These are phyloP conservation scores for Acanthamoeba castellanii DNA, from an alignment of 208 protist species.

Conservation along the genomic window DNA sequence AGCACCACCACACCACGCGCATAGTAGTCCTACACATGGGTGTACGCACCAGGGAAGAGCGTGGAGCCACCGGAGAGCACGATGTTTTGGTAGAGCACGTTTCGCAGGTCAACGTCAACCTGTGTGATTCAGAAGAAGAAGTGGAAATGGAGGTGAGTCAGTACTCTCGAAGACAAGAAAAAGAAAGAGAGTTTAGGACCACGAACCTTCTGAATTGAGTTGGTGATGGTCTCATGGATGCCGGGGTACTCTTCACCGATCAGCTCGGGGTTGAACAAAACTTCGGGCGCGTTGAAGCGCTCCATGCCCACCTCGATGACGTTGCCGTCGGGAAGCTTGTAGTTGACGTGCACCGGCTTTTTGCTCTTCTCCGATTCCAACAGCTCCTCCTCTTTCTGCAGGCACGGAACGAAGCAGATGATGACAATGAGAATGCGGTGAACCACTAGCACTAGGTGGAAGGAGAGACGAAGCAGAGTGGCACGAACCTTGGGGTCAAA, in stretches of 20 bases:
- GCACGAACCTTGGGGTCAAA: conserved; percentile 70
- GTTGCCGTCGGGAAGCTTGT: conserved; percentile 94
- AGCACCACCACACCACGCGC: background rate
- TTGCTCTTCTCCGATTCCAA: conserved; percentile 77
- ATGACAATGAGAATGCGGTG: background rate
- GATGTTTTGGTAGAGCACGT: conserved; percentile 96
- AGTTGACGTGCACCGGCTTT: conserved; percentile 87
- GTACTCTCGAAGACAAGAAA: background rate
- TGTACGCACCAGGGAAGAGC: conserved; percentile 94
- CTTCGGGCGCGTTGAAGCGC: conserved; percentile 89
- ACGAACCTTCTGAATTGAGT: conserved; percentile 88
- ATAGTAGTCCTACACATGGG: background rate
- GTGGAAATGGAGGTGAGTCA: conserved; percentile 1
- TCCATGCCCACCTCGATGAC: conserved; percentile 76
- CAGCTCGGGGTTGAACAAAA: conserved; percentile 93
- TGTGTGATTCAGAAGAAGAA: conserved; percentile 83
- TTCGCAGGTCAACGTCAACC: conserved; percentile 93
- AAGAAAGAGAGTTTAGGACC: background rate
- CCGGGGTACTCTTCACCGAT: conserved; percentile 89
- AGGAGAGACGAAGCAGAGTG: background rate
- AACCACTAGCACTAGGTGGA: background rate
- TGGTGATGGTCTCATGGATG: conserved; percentile 86
- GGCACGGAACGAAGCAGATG: background rate
- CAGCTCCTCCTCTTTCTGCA: conserved; percentile 74
- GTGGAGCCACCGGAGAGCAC: conserved; percentile 97